Percentiles rank a stretch among this genome's conserved stretches.
phyloP scores from a whole-genome alignment of 2,329 filamentous ascomycete genomes.

The Diaporthe nobilis region DNA sequence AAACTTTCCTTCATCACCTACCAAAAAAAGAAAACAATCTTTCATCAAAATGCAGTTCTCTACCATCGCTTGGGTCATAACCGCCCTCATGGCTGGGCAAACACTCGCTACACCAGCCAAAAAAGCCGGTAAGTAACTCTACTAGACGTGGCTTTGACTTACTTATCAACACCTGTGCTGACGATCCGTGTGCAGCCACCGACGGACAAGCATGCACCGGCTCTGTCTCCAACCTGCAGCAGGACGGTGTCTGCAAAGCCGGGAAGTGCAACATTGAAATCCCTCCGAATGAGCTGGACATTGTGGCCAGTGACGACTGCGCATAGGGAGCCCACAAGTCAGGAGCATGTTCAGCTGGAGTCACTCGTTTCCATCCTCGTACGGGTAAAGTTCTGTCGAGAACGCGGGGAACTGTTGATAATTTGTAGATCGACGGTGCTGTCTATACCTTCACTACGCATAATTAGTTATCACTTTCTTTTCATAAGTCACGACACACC shows the following conservation, averaged over 20 bases:
- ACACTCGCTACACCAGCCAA: constrained; percentile 19
- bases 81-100: neutral
- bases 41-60: neutral
- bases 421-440: neutral
- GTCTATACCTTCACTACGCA: neutral
- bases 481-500: neutral
- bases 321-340: neutral
- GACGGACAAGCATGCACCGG: constrained; percentile 14
- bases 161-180: neutral
- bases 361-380: neutral
- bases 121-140: constrained; percentile 6
- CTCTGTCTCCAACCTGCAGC: neutral
- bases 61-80: constrained; percentile 11
- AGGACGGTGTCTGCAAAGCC: constrained; percentile 18
- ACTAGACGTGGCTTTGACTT: accelerated
- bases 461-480: neutral
- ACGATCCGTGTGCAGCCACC: neutral
- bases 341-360: neutral
- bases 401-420: neutral
- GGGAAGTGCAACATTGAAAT: constrained; percentile 11
- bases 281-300: constrained; percentile 10
- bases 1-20: neutral
- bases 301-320: constrained; percentile 10
- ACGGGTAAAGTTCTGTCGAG: neutral
- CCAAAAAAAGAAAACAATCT: neutral